Evolutionary conservation across 805 yeast genomes (phyloP), one percentile per base, ranked within the genome.

Genomic region (Yarrowia sp.): DNA sequence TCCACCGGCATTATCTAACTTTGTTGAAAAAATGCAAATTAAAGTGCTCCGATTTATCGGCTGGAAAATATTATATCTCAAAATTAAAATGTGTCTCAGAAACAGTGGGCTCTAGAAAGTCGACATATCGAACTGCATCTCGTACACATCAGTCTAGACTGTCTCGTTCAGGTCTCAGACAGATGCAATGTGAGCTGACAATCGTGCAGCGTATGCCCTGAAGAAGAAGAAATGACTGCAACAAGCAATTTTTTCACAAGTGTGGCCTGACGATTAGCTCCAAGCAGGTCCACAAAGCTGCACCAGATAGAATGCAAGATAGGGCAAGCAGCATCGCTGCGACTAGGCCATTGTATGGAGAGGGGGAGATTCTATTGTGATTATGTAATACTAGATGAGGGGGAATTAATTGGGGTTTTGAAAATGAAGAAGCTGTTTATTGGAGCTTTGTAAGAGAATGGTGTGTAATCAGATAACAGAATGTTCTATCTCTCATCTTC

Each of bases 231-330:
- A 48, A 48, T 3, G 32, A 47, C 39, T 18, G 55, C 8, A 48
- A 48, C 17, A 51, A 36, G 58, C 39, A 51, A 50, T n/a, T 48
- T 47, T 11, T 10, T 6, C 38, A 35, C 13, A 1, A n/a, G 39
- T 31, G 36, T 48, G 41, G 55, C 22, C 55, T 35, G 41, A 48
- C 55, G 55, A 48, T 48, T 35, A 48, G 32, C 55, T 48, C 55
- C 55, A 48, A 18, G 55, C 55, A 48, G 55, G 55, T 48, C 41
- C 55, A 17, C 28, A 17, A 3, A 8, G 32, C 41, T 48, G 55
- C 55, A 35, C 53, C 53, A 32, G 53, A 47, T 47, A 15, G 10
- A 13, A 47, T 47, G 53, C 53, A 47, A 47, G 53, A 47, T 47
- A 13, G 51, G 51, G 22, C 15, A 22, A 13, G 22, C 7, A 15